phyloP scores from a whole-genome alignment of 1,284 basidiomycete genomes.

The Leccinum griseonigrum region DNA sequence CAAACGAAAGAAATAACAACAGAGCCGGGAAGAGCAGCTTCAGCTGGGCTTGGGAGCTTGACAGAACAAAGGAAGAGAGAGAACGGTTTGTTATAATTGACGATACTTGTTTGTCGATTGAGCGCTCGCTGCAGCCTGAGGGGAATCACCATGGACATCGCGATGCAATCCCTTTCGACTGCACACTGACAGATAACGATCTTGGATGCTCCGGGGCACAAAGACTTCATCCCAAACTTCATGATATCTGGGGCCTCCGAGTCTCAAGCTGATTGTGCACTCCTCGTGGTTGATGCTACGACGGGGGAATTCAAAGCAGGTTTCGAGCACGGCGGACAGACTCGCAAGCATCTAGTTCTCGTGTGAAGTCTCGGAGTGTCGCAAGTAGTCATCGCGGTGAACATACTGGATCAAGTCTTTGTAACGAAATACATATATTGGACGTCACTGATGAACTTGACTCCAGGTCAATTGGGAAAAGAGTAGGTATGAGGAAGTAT shows the following conservation, averaged over 20 bases:
- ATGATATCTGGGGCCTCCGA: constrained; percentile 99
- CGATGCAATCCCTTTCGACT: constrained; percentile 80
- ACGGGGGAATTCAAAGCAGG: constrained; percentile 95
- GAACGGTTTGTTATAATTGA: constrained; percentile 64
- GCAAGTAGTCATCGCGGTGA: constrained; percentile 90
- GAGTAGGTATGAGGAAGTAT: constrained; percentile 85
- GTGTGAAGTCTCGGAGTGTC: constrained; percentile 94
- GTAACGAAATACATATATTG: background rate
- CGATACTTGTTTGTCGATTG: constrained; percentile 5
- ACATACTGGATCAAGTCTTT: constrained; percentile 89
- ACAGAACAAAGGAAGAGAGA: constrained; percentile 91
- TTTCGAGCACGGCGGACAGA: constrained; percentile 93
- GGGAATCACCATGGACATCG: constrained; percentile 98
- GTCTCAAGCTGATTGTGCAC: constrained; percentile 93
- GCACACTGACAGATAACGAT: constrained; percentile 82
- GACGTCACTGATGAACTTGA: constrained; percentile 9
- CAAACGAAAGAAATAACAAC: constrained; percentile 89
- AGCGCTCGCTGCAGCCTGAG: constrained; percentile 44
- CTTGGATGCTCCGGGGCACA: constrained; percentile 95
- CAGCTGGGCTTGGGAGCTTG: constrained; percentile 97
- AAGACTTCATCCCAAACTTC: constrained; percentile 97
- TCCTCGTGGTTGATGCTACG: constrained; percentile 92
- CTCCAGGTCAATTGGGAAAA: constrained; percentile 80
- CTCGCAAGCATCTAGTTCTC: constrained; percentile 92
- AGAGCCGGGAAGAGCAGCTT: constrained; percentile 94